Conservation (phyloP, 177 flowering plant genomes). For the Tripterygium wilfordii region DNA sequence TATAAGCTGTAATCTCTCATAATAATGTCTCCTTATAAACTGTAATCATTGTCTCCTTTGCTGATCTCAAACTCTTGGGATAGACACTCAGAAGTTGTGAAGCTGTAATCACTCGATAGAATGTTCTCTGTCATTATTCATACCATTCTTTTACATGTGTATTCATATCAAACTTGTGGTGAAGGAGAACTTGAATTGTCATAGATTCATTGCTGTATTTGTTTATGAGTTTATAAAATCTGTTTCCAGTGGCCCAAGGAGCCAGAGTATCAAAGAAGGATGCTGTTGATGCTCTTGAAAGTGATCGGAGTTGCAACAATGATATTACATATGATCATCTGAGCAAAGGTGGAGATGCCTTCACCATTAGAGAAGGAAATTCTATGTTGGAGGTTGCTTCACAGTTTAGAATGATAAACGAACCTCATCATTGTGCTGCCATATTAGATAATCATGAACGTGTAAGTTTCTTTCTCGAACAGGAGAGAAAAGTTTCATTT, state of each 20-base stretch:
- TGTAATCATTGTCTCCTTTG: too few relatives aligned
- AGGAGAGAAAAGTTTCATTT: constrained; percentile 11
- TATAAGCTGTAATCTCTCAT: too few relatives aligned
- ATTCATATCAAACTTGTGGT: too few relatives aligned
- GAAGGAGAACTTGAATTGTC: too few relatives aligned
- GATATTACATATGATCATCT: neutral
- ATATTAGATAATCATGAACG: constrained; percentile 9
- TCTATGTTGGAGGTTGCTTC: constrained; percentile 8
- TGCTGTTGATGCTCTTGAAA: constrained; percentile 16
- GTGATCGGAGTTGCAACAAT: constrained; percentile 7
- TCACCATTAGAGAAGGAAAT: constrained; percentile 7
- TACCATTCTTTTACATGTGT: too few relatives aligned
- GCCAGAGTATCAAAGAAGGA: constrained; percentile 6
- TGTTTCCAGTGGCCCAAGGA: constrained; percentile 16
- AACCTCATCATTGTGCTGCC: constrained; percentile 2
- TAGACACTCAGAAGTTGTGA: too few relatives aligned
- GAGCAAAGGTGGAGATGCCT: constrained; percentile 2
- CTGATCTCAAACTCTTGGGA: too few relatives aligned
- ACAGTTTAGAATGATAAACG: constrained; percentile 8
- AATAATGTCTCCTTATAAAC: too few relatives aligned
- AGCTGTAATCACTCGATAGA: too few relatives aligned
- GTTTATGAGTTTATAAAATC: too few relatives aligned
- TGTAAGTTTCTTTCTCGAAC: constrained; percentile 14
- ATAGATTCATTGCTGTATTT: too few relatives aligned
- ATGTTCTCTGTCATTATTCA: too few relatives aligned